These are phyloP conservation scores for Penicillium sp. DNA, from an alignment of 2,329 filamentous ascomycete genomes.

Conservation along the genomic window DNA sequence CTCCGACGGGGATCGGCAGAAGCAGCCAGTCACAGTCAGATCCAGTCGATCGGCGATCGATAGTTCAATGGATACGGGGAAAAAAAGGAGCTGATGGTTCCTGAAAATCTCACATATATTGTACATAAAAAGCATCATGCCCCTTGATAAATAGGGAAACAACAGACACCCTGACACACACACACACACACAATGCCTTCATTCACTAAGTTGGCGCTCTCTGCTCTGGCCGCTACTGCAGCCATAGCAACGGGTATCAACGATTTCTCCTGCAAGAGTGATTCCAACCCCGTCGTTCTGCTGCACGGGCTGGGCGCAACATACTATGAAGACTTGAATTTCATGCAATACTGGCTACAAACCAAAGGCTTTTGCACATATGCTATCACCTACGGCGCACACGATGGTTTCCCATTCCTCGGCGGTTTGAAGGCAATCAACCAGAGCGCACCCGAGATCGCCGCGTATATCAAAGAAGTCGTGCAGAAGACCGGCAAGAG, in stretches of 20 bases:
- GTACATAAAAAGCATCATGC: neutral
- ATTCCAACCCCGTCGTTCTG: constrained; percentile 36
- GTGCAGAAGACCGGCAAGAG: constrained; percentile 34
- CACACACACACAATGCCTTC: constrained; percentile 18
- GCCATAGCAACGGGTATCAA: constrained; percentile 29
- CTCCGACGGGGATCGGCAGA: neutral
- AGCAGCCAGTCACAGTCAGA: constrained; percentile 13
- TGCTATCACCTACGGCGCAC: constrained; percentile 44
- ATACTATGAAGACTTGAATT: constrained; percentile 40
- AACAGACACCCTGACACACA: neutral
- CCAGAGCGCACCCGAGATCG: constrained; percentile 43
- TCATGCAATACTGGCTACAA: constrained; percentile 38
- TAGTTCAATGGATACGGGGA: constrained; percentile 15
- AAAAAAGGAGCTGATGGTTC: constrained; percentile 4
- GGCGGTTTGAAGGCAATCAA: constrained; percentile 42
- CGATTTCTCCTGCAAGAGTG: constrained; percentile 36
- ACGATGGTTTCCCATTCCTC: constrained; percentile 37
- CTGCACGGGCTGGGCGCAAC: constrained; percentile 41
- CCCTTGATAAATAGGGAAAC: neutral
- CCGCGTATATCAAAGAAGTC: constrained; percentile 41
- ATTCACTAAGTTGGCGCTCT: constrained; percentile 12
- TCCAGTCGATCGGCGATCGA: constrained; percentile 16
- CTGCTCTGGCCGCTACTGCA: constrained; percentile 18
- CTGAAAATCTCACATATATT: neutral
- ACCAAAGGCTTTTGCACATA: constrained; percentile 45